Evolutionary conservation across 352 stramenopile genomes (phyloP).

Genomic region (Pythium sp.): DNA sequence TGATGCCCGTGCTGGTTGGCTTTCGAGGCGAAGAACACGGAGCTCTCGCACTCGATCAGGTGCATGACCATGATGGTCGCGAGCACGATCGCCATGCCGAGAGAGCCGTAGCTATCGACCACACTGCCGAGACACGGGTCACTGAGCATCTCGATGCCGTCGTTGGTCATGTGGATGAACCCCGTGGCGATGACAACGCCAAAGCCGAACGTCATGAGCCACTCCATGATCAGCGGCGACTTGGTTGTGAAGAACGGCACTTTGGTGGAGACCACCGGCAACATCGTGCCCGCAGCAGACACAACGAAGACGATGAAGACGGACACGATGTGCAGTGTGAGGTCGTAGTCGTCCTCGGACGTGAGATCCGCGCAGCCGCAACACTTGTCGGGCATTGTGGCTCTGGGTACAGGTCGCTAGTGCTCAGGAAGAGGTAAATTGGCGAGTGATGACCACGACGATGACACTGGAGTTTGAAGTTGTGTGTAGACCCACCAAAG

Average conservation of each 20-base stretch:
- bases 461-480: background rate
- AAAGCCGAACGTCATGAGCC: constrained; percentile 55
- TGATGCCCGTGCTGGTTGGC: background rate
- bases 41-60: constrained; percentile 63
- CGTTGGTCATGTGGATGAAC: constrained; percentile 74
- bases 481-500: background rate
- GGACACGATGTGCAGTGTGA: constrained; percentile 40
- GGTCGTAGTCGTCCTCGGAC: constrained; percentile 42
- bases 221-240: constrained; percentile 41
- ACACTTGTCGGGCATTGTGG: constrained; percentile 33
- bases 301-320: constrained; percentile 62
- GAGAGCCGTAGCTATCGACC: constrained; percentile 48
- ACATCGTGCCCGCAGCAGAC: constrained; percentile 34
- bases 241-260: constrained; percentile 32
- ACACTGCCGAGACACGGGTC: constrained; percentile 51
- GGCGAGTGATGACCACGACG: background rate
- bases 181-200: constrained; percentile 66
- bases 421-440: background rate
- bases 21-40: constrained; percentile 43
- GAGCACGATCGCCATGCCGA: constrained; percentile 58
- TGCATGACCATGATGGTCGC: constrained; percentile 58
- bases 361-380: constrained; percentile 39
- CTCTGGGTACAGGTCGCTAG: background rate
- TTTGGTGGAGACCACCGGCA: constrained; percentile 45
- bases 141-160: constrained; percentile 52